A percentile compares a stretch with the other conserved stretches of the same genome.
Conservation (phyloP, 2,329 filamentous ascomycete genomes). For the Fusarium sp. region DNA sequence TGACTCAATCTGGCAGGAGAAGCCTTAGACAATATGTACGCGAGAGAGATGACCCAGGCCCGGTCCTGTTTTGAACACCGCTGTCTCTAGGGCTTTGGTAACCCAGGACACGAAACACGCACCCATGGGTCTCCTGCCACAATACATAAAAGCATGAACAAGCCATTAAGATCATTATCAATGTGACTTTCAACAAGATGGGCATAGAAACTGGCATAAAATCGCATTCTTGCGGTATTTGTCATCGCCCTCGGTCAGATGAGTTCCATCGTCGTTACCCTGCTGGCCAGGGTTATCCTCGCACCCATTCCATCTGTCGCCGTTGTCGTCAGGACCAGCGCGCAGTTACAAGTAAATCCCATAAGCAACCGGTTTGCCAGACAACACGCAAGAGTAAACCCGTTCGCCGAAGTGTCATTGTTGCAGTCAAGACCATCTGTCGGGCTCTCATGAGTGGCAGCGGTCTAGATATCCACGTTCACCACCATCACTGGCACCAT, state of each 20-base stretch:
- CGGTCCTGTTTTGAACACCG: background rate
- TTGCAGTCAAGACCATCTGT: background rate
- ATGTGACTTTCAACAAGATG: background rate
- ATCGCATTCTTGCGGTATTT: slow-evolving; percentile 3
- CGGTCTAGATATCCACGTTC: background rate
- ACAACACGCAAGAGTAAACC: background rate
- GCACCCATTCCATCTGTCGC: slow-evolving; percentile 11
- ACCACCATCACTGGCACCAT: background rate
- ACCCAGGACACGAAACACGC: background rate
- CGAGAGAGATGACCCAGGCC: background rate
- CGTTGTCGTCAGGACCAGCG: background rate
- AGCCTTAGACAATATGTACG: background rate
- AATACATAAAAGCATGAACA: background rate
- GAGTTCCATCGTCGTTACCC: slow-evolving; percentile 16
- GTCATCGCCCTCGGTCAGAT: slow-evolving; percentile 6
- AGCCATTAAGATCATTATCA: background rate
- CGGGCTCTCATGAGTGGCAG: background rate
- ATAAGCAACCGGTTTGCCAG: background rate
- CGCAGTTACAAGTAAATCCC: background rate
- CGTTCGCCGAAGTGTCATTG: background rate
- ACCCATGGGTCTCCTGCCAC: background rate
- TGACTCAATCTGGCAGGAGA: background rate
- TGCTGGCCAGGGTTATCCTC: slow-evolving; percentile 7
- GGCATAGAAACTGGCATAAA: background rate
- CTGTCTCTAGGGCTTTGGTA: background rate